Evolutionary conservation across 2,329 filamentous ascomycete genomes (phyloP).

Genomic region (Diaporthe caulivora): DNA sequence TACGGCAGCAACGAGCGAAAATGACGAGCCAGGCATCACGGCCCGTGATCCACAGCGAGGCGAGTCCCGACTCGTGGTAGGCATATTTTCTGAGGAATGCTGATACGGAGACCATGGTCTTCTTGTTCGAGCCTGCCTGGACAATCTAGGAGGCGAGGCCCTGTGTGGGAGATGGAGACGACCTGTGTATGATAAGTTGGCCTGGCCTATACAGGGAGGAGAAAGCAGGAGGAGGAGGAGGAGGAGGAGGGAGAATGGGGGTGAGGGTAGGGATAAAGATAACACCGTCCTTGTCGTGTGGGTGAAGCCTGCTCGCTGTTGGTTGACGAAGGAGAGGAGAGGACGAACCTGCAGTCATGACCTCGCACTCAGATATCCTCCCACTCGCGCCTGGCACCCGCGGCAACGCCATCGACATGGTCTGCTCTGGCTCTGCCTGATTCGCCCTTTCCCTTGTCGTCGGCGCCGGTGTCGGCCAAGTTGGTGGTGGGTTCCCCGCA

Average conservation of each 20-base stretch:
- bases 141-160: neutral
- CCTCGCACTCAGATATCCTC: neutral
- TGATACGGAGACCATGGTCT: constrained; percentile 33
- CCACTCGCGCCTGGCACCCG: neutral
- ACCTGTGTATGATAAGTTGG: too few species aligned
- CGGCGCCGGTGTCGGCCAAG: constrained; percentile 29
- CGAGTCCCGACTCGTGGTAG: constrained; percentile 62
- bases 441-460: constrained; percentile 25
- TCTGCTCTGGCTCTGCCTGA: neutral
- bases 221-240: neutral
- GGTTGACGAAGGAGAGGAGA: neutral
- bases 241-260: neutral
- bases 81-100: constrained; percentile 37
- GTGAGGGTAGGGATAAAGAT: neutral
- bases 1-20: constrained; percentile 62
- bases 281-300: neutral
- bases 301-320: neutral
- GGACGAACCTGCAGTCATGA: neutral
- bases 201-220: neutral
- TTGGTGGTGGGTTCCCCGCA: constrained; percentile 16
- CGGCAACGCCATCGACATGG: neutral
- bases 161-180: neutral
- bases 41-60: constrained; percentile 59
- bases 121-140: neutral
- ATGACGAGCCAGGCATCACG: constrained; percentile 67